Conservation (phyloP, 371 early-diverging fungal species). For the Mortierella sp. region DNA sequence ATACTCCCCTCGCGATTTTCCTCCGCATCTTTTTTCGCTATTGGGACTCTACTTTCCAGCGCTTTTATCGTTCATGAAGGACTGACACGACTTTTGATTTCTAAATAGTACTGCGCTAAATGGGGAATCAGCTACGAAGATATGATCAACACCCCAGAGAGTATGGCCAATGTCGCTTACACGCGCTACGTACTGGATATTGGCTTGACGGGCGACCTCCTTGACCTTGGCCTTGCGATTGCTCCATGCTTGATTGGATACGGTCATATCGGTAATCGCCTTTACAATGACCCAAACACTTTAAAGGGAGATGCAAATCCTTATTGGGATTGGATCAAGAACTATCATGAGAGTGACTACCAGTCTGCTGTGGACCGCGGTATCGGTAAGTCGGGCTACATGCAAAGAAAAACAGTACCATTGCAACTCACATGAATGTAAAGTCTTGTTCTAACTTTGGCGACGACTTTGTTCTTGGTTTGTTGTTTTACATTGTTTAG, state of each 20-base stretch:
- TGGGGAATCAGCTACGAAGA: conserved; percentile 81
- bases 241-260: conserved; percentile 88
- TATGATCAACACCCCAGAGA: conserved; percentile 75
- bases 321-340: conserved; percentile 86
- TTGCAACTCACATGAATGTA: too few species aligned
- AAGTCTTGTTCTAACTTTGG: too few species aligned
- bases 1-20: neutral
- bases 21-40: conserved; percentile 5
- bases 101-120: conserved; percentile 70
- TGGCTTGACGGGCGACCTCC: conserved; percentile 77
- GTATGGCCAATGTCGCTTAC: conserved; percentile 82
- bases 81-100: too few species aligned
- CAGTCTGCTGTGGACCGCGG: conserved; percentile 76
- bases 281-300: conserved; percentile 75
- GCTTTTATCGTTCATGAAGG: neutral
- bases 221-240: conserved; percentile 85
- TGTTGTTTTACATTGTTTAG: conserved; percentile 32
- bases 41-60: too few species aligned
- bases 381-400: conserved; percentile 56
- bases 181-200: conserved; percentile 86
- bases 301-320: conserved; percentile 79
- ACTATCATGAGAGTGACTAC: conserved; percentile 75
- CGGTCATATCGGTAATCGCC: conserved; percentile 79
- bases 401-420: too few species aligned
- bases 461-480: neutral